Percentiles rank a stretch among this genome's conserved stretches.
Conservation (phyloP, 1,284 basidiomycete species). For the Termitomyces sp. region DNA sequence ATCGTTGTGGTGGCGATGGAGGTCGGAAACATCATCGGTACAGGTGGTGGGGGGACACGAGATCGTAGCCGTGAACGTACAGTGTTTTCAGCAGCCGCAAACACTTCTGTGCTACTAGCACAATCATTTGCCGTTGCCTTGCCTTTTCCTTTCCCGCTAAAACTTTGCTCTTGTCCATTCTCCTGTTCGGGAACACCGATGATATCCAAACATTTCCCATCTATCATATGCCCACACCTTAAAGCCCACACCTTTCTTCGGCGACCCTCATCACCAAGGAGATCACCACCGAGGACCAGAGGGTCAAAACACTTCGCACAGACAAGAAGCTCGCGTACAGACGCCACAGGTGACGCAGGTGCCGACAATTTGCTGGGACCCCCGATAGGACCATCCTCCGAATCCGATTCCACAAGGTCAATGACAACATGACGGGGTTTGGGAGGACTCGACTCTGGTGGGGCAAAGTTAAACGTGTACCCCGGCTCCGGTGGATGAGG, state of each 20-base stretch:
- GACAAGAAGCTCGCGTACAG: conserved; percentile 40
- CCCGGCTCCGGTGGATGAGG: conserved; percentile 46
- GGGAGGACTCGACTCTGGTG: conserved; percentile 19
- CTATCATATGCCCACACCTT: conserved; percentile 70
- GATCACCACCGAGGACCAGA: conserved; percentile 38
- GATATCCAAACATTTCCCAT: conserved; percentile 63
- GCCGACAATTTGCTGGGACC: conserved; percentile 14
- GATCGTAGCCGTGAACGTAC: conserved; percentile 55
- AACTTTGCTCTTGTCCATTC: conserved; percentile 20
- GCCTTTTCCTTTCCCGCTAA: conserved; percentile 31
- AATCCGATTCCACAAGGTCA: conserved; percentile 17
- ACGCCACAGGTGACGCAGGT: conserved; percentile 10
- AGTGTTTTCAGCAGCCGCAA: conserved; percentile 22
- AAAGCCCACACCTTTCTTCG: conserved; percentile 57
- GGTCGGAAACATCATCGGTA: conserved; percentile 11
- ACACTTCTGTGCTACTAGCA: not conserved
- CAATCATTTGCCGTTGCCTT: conserved; percentile 30
- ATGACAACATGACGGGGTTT: conserved; percentile 20
- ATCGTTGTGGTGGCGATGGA: conserved; percentile 3
- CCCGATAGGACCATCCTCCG: conserved; percentile 11
- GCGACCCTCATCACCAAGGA: conserved; percentile 30
- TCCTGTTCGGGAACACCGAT: conserved; percentile 42
- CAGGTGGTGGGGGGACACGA: conserved; percentile 20
- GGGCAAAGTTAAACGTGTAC: conserved; percentile 61
- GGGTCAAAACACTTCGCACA: conserved; percentile 60